Conservation (phyloP, 768 basidiomycete species). For the Boletus insuetus region DNA sequence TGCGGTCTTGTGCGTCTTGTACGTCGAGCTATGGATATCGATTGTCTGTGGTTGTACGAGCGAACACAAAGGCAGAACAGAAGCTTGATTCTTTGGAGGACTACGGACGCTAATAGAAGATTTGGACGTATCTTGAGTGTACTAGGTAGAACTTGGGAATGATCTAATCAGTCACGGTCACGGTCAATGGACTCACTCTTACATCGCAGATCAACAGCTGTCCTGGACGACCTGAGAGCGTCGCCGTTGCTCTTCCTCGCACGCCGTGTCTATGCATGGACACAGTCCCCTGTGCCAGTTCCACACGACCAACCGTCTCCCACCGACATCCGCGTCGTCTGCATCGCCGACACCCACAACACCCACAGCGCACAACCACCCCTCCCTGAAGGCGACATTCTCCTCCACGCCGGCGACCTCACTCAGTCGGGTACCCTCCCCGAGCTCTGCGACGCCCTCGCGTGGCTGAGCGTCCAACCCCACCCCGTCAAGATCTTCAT, state of each 20-base stretch:
- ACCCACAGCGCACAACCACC: conserved; percentile 23
- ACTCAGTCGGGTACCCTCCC: conserved; percentile 35
- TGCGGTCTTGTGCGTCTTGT: conserved; percentile 45
- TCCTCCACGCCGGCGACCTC: conserved; percentile 42
- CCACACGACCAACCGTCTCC: neutral
- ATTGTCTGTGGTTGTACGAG: conserved; percentile 83
- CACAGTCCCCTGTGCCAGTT: neutral
- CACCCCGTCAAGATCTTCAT: conserved; percentile 42
- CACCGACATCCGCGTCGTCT: conserved; percentile 34
- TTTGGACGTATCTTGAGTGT: conserved; percentile 7
- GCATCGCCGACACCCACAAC: conserved; percentile 42
- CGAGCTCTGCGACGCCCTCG: conserved; percentile 31
- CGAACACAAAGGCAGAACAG: conserved; percentile 56
- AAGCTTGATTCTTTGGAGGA: conserved; percentile 32
- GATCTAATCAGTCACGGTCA: no score
- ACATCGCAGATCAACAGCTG: neutral
- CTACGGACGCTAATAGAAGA: conserved; percentile 32
- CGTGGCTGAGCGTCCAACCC: conserved; percentile 32
- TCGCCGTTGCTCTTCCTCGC: conserved; percentile 13
- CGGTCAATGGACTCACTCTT: neutral
- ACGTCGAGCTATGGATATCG: conserved; percentile 64
- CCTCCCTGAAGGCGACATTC: conserved; percentile 39
- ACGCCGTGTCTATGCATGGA: conserved; percentile 13
- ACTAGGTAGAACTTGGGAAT: no score
- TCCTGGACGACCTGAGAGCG: conserved; percentile 7